Evolutionary conservation across 306 rosid species (phyloP).

Genomic region (Prosopis cineraria): DNA sequence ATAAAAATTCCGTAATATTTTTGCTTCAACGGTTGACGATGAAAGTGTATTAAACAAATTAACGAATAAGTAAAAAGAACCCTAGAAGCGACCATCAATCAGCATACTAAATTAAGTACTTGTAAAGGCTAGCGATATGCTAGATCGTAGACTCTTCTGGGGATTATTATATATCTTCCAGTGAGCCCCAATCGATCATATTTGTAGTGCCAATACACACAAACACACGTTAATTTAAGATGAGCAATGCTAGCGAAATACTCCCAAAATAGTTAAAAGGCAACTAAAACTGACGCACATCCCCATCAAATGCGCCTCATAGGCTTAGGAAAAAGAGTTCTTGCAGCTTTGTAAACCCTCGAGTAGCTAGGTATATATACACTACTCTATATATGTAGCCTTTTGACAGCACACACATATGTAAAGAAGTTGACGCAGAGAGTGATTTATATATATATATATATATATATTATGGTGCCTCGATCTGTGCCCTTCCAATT

Average conservation of each 20-base stretch:
- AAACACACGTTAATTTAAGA: not conserved
- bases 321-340: constrained; percentile 13
- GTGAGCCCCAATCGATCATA: not conserved
- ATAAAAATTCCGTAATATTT: constrained; percentile 5
- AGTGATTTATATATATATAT: not conserved
- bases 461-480: not conserved
- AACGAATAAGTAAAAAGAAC: not conserved
- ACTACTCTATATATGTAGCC: constrained; percentile 13
- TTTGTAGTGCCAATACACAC: not conserved
- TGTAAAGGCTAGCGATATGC: constrained; percentile 39
- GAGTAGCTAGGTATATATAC: not conserved
- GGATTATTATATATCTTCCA: constrained; percentile 2
- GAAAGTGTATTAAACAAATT: not conserved
- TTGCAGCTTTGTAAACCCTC: constrained; percentile 17
- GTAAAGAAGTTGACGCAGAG: not conserved
- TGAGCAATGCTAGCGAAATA: constrained; percentile 21
- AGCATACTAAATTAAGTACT: constrained; percentile 34
- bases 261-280: constrained; percentile 9
- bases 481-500: not conserved
- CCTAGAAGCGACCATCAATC: not conserved
- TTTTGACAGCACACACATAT: constrained; percentile 22
- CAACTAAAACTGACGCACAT: constrained; percentile 27
- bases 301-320: constrained; percentile 21
- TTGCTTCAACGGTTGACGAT: not conserved
- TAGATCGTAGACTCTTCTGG: constrained; percentile 10